These are phyloP conservation scores for Blastomyces gilchristii DNA, from an alignment of 2,329 filamentous ascomycete genomes.

Conservation along the genomic window DNA sequence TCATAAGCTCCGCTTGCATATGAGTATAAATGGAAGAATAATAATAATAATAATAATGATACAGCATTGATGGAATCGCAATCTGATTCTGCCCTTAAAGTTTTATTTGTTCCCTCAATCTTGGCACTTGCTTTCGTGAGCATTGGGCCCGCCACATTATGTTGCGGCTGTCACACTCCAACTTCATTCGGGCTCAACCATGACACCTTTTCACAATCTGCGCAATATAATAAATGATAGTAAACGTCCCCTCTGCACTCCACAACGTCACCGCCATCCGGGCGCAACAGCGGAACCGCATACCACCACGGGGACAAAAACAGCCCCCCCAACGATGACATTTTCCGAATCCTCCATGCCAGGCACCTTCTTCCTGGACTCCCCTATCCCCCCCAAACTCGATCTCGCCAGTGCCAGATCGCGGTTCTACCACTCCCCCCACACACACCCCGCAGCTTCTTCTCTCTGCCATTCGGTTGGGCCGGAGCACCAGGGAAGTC, in stretches of 20 bases:
- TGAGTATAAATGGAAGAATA: too few relatives aligned
- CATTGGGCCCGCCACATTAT: too few relatives aligned
- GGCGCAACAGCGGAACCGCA: too few relatives aligned
- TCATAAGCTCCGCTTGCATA: too few relatives aligned
- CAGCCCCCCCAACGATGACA: background rate
- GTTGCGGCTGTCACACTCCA: too few relatives aligned
- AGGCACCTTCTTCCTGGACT: conserved; percentile 27
- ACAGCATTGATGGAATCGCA: too few relatives aligned
- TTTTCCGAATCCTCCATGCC: conserved; percentile 12
- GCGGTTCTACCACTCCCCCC: conserved; percentile 29
- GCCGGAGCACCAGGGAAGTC: conserved; percentile 11
- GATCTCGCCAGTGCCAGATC: conserved; percentile 31
- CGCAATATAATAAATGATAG: background rate
- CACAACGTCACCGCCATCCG: background rate
- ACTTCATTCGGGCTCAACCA: conserved; percentile 63
- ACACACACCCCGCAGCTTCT: conserved; percentile 29
- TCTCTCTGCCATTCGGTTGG: conserved; percentile 29
- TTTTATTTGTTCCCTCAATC: too few relatives aligned
- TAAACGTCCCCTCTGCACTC: background rate
- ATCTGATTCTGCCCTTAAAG: too few relatives aligned
- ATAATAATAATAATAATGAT: too few relatives aligned
- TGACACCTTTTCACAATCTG: too few relatives aligned
- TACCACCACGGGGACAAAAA: background rate
- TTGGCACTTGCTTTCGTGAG: too few relatives aligned
- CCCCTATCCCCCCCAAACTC: conserved; percentile 28